Percentiles rank a stretch among this genome's conserved stretches.
These are phyloP conservation scores for Beauveria varroae DNA, from an alignment of 2,329 filamentous ascomycete genomes.

Conservation along the genomic window DNA sequence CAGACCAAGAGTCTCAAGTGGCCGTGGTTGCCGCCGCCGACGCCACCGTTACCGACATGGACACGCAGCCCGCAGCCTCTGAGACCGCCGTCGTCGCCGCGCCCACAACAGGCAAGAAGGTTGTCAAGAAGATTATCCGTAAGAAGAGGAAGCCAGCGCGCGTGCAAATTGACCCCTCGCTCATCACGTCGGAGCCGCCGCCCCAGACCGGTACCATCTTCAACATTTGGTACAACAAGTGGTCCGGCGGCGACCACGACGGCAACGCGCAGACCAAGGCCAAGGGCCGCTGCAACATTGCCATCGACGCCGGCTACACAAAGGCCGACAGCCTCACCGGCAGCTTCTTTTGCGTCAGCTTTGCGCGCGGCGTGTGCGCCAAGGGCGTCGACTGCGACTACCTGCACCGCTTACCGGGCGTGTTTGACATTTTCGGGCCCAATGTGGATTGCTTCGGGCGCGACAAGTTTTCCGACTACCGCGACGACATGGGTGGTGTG, in stretches of 20 bases:
- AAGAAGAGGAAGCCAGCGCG: slow-evolving; percentile 86
- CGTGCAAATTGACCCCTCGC: slow-evolving; percentile 80
- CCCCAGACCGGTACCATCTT: slow-evolving; percentile 92
- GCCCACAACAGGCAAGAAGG: slow-evolving; percentile 49
- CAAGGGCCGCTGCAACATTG: slow-evolving; percentile 79
- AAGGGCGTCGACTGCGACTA: slow-evolving; percentile 92
- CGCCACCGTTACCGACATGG: slow-evolving; percentile 15
- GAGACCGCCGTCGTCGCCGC: slow-evolving; percentile 35
- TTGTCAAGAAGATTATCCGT: slow-evolving; percentile 79
- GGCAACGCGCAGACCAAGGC: slow-evolving; percentile 81
- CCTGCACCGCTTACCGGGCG: slow-evolving; percentile 76
- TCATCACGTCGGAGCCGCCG: slow-evolving; percentile 75
- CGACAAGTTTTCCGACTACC: slow-evolving; percentile 87
- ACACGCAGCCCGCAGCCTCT: slow-evolving; percentile 25
- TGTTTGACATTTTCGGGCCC: slow-evolving; percentile 85
- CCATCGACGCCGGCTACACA: slow-evolving; percentile 71
- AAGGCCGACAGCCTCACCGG: slow-evolving; percentile 69
- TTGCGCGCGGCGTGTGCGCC: slow-evolving; percentile 73
- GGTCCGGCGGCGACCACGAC: slow-evolving; percentile 90
- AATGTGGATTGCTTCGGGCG: slow-evolving; percentile 88
- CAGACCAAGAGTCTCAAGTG: slow-evolving; percentile 23
- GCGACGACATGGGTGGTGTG: slow-evolving; percentile 96
- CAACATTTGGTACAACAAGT: slow-evolving; percentile 99
- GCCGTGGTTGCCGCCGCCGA: slow-evolving; percentile 17
- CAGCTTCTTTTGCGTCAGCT: slow-evolving; percentile 88